Evolutionary conservation across 441 rosid species (phyloP).

Genomic region (Populus hybrid): DNA sequence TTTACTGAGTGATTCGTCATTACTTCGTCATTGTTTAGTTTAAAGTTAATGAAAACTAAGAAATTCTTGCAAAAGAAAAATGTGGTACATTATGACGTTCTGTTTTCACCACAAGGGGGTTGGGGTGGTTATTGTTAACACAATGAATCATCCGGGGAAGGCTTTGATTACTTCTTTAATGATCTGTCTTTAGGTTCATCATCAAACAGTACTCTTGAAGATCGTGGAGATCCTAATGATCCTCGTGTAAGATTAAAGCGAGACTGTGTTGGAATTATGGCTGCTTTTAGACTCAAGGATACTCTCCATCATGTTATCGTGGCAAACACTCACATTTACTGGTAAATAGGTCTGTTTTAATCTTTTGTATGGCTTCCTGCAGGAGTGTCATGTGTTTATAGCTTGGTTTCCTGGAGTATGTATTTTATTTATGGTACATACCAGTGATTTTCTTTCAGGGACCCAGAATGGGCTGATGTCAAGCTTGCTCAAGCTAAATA

Average conservation of each 20-base stretch:
- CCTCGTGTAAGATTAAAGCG: conserved; percentile 76
- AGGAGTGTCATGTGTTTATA: background rate
- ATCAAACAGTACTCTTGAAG: background rate
- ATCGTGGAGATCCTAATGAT: conserved; percentile 29
- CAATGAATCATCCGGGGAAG: background rate
- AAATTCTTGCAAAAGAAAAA: background rate
- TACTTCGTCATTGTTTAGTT: too few relatives aligned
- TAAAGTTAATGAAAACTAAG: background rate
- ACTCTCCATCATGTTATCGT: conserved; percentile 55
- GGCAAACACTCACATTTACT: conserved; percentile 88
- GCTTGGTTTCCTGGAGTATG: background rate
- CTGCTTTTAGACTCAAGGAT: conserved; percentile 75
- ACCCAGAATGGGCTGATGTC: conserved; percentile 87
- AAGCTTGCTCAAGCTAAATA: conserved; percentile 95
- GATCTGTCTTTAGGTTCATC: conserved; percentile 10
- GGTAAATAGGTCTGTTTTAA: conserved; percentile 36
- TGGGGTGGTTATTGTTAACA: background rate
- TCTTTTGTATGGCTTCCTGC: background rate
- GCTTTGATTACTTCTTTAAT: too few relatives aligned
- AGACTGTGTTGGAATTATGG: conserved; percentile 90
- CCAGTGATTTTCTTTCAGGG: conserved; percentile 46
- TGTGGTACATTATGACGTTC: background rate
- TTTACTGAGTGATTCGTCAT: background rate
- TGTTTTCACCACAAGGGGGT: background rate
- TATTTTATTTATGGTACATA: background rate